Conservation (phyloP, 1,284 basidiomycete genomes). For the Rhodofomes roseus region DNA sequence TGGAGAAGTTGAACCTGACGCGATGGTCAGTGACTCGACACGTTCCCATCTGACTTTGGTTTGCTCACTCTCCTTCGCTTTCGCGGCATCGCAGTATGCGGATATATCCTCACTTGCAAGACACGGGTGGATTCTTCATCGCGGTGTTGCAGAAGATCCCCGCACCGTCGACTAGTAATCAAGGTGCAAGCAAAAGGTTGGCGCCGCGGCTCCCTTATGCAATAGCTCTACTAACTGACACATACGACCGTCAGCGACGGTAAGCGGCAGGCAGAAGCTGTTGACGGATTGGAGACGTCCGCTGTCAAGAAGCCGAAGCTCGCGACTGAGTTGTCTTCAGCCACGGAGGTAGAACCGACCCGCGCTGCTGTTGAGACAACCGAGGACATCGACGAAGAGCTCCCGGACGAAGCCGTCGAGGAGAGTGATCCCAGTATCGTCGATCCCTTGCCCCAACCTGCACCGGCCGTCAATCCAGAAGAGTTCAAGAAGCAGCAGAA, state of each 20-base stretch:
- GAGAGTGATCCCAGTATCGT: slow-evolving; percentile 10
- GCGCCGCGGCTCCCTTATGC: neutral
- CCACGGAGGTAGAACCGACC: neutral
- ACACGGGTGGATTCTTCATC: slow-evolving; percentile 98
- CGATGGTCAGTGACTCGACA: slow-evolving; percentile 53
- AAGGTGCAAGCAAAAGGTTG: neutral
- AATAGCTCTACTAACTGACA: neutral
- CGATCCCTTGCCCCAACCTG: slow-evolving; percentile 12
- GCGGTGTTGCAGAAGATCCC: slow-evolving; percentile 71
- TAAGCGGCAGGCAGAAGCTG: slow-evolving; percentile 46
- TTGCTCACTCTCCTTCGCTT: neutral
- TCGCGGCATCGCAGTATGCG: slow-evolving; percentile 54
- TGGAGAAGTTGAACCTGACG: slow-evolving; percentile 54
- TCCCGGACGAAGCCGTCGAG: slow-evolving; percentile 12
- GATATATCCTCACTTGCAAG: slow-evolving; percentile 93
- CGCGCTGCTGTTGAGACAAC: slow-evolving; percentile 9
- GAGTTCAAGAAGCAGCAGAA: slow-evolving; percentile 17
- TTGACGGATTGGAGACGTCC: slow-evolving; percentile 33
- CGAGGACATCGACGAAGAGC: slow-evolving; percentile 16
- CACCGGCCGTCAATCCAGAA: slow-evolving; percentile 6
- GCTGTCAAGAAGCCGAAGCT: slow-evolving; percentile 48
- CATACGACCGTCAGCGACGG: slow-evolving; percentile 28
- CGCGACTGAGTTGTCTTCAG: slow-evolving; percentile 20
- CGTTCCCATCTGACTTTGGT: neutral
- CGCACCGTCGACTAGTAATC: slow-evolving; percentile 4